phyloP scores from a whole-genome alignment of 345 rosid species.

The Nephelium lappaceum region DNA sequence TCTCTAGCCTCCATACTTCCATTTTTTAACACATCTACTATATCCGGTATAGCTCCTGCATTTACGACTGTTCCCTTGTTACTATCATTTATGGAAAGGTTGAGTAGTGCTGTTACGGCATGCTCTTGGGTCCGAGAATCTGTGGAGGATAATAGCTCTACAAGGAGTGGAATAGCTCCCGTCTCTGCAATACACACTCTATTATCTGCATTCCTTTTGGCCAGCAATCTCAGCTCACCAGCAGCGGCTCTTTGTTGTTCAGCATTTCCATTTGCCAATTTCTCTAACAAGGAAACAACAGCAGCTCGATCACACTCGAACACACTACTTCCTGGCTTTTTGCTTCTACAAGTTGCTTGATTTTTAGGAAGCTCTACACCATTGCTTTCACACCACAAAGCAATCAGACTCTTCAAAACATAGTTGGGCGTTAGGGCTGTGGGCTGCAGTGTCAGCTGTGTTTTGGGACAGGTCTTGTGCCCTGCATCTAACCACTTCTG shows the following conservation, averaged over 20 bases:
- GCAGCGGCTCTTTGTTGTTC: constrained; percentile 96
- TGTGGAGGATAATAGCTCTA: constrained; percentile 73
- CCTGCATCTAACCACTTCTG: constrained; percentile 99
- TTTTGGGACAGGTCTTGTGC: constrained; percentile 93
- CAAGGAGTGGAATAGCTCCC: constrained; percentile 93
- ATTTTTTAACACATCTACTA: constrained; percentile 78
- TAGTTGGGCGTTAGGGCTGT: constrained; percentile 88
- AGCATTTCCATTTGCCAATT: constrained; percentile 57
- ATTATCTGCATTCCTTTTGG: constrained; percentile 92
- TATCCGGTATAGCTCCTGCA: constrained; percentile 94
- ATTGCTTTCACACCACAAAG: constrained; percentile 95
- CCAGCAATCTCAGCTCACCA: constrained; percentile 92
- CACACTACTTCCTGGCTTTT: constrained; percentile 54
- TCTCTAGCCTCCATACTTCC: constrained; percentile 99
- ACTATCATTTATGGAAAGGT: constrained; percentile 90
- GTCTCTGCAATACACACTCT: constrained; percentile 95
- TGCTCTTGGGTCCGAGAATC: constrained; percentile 95
- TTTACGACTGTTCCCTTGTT: constrained; percentile 92
- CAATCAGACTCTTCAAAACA: constrained; percentile 87
- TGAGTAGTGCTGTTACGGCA: constrained; percentile 95
- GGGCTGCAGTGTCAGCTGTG: constrained; percentile 91
- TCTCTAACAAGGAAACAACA: constrained; percentile 60
- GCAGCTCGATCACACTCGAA: constrained; percentile 85
- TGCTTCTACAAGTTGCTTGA: constrained; percentile 61
- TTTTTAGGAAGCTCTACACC: constrained; percentile 88